Conservation (phyloP, 1,284 basidiomycete species). For the Phenoliferia sp. region DNA sequence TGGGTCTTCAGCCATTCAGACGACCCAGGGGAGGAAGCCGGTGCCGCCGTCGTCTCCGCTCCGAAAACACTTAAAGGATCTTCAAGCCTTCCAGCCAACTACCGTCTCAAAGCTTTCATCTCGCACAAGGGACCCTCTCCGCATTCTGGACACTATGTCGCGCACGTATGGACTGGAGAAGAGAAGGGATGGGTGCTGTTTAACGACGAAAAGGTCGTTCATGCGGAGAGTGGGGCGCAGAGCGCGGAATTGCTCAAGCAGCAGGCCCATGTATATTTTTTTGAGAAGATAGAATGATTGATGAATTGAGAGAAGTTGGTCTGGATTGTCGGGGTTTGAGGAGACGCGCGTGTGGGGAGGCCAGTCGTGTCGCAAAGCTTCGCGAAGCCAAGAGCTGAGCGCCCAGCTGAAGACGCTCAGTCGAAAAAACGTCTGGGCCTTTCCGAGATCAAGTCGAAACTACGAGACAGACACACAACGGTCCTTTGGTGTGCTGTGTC, state of each 20-base stretch:
- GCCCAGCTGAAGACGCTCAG: too few species aligned
- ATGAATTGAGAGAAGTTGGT: not conserved
- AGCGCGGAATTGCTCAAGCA: slow-evolving; percentile 67
- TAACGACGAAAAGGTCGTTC: slow-evolving; percentile 93
- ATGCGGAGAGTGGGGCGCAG: slow-evolving; percentile 58
- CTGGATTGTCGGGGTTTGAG: too few species aligned
- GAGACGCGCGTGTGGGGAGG: too few species aligned
- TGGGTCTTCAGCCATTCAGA: slow-evolving; percentile 97
- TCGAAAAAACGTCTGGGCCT: too few species aligned
- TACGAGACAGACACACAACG: too few species aligned
- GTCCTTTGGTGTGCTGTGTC: too few species aligned
- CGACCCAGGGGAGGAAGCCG: slow-evolving; percentile 65
- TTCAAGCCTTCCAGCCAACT: slow-evolving; percentile 61
- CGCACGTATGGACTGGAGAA: slow-evolving; percentile 56
- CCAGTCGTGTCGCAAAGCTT: too few species aligned
- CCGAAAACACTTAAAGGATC: slow-evolving; percentile 33
- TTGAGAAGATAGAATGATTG: slow-evolving; percentile 48
- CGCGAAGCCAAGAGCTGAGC: too few species aligned
- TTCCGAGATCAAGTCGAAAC: too few species aligned
- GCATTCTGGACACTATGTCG: slow-evolving; percentile 91
- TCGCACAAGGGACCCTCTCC: slow-evolving; percentile 95
- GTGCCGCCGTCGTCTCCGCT: slow-evolving; percentile 36
- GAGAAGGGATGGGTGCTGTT: slow-evolving; percentile 71
- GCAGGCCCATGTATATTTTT: slow-evolving; percentile 83
- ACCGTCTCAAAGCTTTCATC: slow-evolving; percentile 83